These are phyloP conservation scores for Chlorella sp. DNA, from an alignment of 139 green algal species.

Conservation along the genomic window DNA sequence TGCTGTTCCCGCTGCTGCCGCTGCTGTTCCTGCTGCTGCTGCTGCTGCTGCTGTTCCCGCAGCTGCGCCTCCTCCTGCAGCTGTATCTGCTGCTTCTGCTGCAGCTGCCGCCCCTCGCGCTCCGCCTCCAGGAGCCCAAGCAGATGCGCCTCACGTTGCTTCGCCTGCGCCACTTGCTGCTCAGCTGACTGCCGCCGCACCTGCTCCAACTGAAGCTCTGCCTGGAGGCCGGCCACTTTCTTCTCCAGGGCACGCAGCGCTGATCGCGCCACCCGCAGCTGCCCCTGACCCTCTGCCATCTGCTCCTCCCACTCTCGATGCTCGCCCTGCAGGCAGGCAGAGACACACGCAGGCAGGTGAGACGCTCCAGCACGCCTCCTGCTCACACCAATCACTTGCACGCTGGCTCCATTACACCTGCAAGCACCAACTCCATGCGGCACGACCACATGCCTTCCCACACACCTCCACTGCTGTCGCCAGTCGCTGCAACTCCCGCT, in stretches of 20 bases:
- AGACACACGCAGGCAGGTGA: not conserved
- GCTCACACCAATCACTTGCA: not conserved
- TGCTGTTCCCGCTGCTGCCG: not conserved
- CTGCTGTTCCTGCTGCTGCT: not conserved
- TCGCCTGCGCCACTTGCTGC: not conserved
- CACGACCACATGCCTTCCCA: not conserved
- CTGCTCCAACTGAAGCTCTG: not conserved
- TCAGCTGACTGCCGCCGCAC: not conserved
- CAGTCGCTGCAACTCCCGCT: constrained; percentile 5
- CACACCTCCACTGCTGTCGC: not conserved
- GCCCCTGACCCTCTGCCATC: not conserved
- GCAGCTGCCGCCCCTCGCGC: not conserved
- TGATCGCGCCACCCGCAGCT: constrained; percentile 10
- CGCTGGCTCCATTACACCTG: too few species aligned
- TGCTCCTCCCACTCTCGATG: not conserved
- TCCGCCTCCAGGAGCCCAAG: not conserved
- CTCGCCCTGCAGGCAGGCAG: constrained; percentile 5
- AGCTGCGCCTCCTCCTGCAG: not conserved
- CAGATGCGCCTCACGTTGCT: not conserved
- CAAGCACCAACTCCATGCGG: not conserved
- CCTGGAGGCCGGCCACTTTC: not conserved
- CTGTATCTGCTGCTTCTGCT: not conserved
- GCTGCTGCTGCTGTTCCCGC: not conserved
- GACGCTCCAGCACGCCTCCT: not conserved
- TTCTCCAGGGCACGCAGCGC: constrained; percentile 21